Evolutionary conservation across 306 rosid species (phyloP), one percentile per base, ranked within the genome.

Genomic region (Glycine latifolia): DNA sequence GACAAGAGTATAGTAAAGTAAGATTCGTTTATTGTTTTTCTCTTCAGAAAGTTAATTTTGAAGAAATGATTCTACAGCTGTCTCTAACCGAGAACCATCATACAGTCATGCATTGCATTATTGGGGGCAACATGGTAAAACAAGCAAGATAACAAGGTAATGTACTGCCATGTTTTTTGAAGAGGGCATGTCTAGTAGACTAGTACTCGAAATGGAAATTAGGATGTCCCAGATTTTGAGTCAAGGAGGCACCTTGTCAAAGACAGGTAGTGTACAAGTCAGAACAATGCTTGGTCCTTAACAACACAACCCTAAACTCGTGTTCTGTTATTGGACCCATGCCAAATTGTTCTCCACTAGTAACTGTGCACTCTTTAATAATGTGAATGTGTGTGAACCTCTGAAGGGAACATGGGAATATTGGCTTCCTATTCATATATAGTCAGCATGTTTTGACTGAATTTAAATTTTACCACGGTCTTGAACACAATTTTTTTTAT

Each of bases 231-330:
- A 11, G 63, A 59, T 50, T 58, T 12, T 44, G 79, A 33, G 83
- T 78, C 71, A 83, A 78, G 83, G 65, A 35, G 20, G 83, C 72
- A 65, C 69, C 49, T 35, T 63, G 17, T 79, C 71, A 65, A 63
- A 35, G 47, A 63, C 46, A 63, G 73, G 66, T 78, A 49, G 63
- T 78, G 75, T 60, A 70, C 78, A 60, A 8, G 12, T 52, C 56
- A 62, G 67, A 73, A 54, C 37, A 81, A 26, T n/a, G 75, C n/a
- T 73, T 43, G 75, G 75, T 75, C 61, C 76, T 65, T 65, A 72
- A 81, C 71, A 55, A 6, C 76, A 79, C 71, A 44, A 66, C 81
- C 81, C 77, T 43, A 63, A 52, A 71, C 20, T 58, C 17, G 8
- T 31, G 62, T 54, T 67, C 71, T 75, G 16, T 8, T 67, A 3